Evolutionary conservation across 2,329 filamentous ascomycete genomes (phyloP), one percentile per base, ranked within the genome.

Genomic region (Fusarium temperatum): DNA sequence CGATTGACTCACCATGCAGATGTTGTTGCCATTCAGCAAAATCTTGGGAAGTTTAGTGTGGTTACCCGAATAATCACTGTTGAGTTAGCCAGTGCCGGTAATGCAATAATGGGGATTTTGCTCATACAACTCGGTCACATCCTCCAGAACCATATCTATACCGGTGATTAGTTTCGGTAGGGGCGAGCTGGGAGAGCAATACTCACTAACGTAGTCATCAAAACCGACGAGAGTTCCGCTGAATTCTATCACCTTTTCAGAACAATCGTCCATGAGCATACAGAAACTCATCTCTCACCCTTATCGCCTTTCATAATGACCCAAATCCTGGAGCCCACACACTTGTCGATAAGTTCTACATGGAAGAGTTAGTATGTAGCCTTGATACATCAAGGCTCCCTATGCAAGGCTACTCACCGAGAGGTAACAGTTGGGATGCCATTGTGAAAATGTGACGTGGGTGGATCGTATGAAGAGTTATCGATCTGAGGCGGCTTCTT

Each of bases 281-380:
- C 35, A 38, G 58, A 47, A 9, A 45, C 56, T 58, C 39, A 57
- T 20, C 72, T 42, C 35, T 42, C 35, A 97, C 96, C 96, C 87
- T 98, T 98, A 82, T 98, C 96, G 76, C 95, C 94, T 85, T 99
- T 99, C 96, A 99, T 99, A 79, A 99, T 91, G 73, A 99, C 95
- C 95, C 96, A 98, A 83, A 99, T 98, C 79, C 93, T 93, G 62
- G 95, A 98, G 71, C 96, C 96, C 75, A 99, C 95, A 82, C 96
- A 99, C 85, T 98, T 98, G 87, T 99, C 96, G 83, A 99, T 98
- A 81, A 99, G 91, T 85, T 99, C 96, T 98, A 80, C 24, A 15
- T 35, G 12, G 15, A 50, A 32, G 20, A 61, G 76, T 81, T 68
- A 81, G 77, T 32, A 38, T 38, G 24, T 30, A 38, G 50, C 38